phyloP scores from a whole-genome alignment of 176 grass and related monocot species.

The Triticum urartu region DNA sequence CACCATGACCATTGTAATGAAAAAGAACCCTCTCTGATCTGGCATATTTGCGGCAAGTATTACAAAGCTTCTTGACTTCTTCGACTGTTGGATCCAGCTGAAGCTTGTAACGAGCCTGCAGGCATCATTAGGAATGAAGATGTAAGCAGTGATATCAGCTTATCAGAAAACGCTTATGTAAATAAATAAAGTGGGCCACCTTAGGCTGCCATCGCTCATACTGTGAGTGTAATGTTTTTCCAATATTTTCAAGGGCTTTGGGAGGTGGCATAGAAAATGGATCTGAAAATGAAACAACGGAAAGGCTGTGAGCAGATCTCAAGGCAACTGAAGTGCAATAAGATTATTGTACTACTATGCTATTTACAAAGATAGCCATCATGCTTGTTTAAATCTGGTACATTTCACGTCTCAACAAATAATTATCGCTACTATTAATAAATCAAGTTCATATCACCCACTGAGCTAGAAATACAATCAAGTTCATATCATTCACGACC shows the following conservation, averaged over 20 bases:
- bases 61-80: constrained; percentile 97
- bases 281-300: constrained; percentile 55
- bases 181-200: constrained; percentile 31
- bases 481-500: not conserved
- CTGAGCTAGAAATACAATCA: not conserved
- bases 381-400: not conserved
- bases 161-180: constrained; percentile 2
- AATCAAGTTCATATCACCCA: constrained; percentile 16
- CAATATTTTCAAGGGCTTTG: constrained; percentile 92
- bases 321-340: constrained; percentile 3
- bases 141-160: constrained; percentile 18
- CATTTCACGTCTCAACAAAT: constrained; percentile 21
- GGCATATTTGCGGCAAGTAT: constrained; percentile 95
- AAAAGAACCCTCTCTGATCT: constrained; percentile 96
- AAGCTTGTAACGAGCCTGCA: constrained; percentile 87
- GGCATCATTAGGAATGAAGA: constrained; percentile 9
- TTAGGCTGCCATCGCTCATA: constrained; percentile 97
- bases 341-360: not conserved
- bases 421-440: constrained; percentile 15
- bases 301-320: constrained; percentile 24
- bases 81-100: constrained; percentile 92
- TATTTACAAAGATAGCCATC: constrained; percentile 11
- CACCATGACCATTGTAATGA: constrained; percentile 98
- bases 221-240: constrained; percentile 92
- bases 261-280: constrained; percentile 91